Conservation (phyloP, 169 alveolate genomes). For the Plasmodium gallinaceum region DNA sequence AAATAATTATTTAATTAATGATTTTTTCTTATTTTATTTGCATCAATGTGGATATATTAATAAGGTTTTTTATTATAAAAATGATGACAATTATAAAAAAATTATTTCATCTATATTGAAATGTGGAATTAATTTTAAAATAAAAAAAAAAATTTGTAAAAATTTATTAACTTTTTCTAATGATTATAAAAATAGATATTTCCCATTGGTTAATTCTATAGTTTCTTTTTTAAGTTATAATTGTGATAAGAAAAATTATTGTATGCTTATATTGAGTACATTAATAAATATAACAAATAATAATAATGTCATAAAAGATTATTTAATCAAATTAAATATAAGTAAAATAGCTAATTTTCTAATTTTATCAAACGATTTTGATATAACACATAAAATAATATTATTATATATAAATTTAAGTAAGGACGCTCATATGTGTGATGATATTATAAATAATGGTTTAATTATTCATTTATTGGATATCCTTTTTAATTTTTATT, state of each 20-base stretch:
- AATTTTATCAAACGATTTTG: slow-evolving; percentile 39
- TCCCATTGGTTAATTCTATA: slow-evolving; percentile 24
- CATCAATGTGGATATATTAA: slow-evolving; percentile 67
- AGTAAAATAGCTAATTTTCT: slow-evolving; percentile 18
- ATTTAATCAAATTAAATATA: slow-evolving; percentile 17
- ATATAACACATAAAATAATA: slow-evolving; percentile 12
- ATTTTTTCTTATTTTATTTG: slow-evolving; percentile 42
- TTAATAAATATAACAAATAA: slow-evolving; percentile 59
- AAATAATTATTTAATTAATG: slow-evolving; percentile 25
- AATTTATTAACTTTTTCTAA: slow-evolving; percentile 50
- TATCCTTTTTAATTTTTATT: slow-evolving; percentile 19
- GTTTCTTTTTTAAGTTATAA: slow-evolving; percentile 12
- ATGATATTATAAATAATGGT: slow-evolving; percentile 37
- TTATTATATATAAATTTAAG: slow-evolving; percentile 52
- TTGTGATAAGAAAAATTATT: slow-evolving; percentile 19
- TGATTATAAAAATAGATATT: slow-evolving; percentile 55
- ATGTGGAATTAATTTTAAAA: slow-evolving; percentile 39
- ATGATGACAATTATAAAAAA: slow-evolving; percentile 42
- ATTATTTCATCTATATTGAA: slow-evolving; percentile 42
- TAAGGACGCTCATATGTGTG: slow-evolving; percentile 52
- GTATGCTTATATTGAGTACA: slow-evolving; percentile 36
- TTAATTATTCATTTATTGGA: slow-evolving; percentile 35
- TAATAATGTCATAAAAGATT: slow-evolving; percentile 21
- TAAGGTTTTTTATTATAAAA: slow-evolving; percentile 8
- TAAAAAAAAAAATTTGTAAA: slow-evolving; percentile 45